Evolutionary conservation across 1,139 yeast genomes (phyloP).

Genomic region (Pichia sp.): DNA sequence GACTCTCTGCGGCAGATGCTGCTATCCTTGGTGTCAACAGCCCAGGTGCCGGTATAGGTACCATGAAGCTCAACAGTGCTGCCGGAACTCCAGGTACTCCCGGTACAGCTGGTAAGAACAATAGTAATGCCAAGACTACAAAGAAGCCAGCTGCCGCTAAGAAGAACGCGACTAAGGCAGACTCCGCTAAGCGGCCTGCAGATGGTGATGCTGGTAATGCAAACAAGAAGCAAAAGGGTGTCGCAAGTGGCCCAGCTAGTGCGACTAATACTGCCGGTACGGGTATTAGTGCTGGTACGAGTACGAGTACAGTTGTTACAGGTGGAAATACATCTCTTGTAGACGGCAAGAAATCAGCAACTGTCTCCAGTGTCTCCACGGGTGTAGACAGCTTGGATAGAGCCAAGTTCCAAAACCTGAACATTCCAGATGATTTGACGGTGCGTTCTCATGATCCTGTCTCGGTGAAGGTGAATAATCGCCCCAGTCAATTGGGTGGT

Average conservation of each 20-base stretch:
- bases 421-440: conserved; percentile 62
- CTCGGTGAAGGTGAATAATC: conserved; percentile 45
- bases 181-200: neutral
- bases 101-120: conserved; percentile 4
- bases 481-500: conserved; percentile 89
- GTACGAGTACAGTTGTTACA: too few species aligned
- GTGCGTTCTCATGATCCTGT: conserved; percentile 61
- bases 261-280: too few species aligned
- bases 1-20: too few species aligned
- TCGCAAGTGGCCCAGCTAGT: too few species aligned
- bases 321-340: too few species aligned
- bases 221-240: conserved; percentile 8
- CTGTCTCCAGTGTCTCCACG: conserved; percentile 40
- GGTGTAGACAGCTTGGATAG: conserved; percentile 20
- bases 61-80: conserved; percentile 1
- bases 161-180: neutral
- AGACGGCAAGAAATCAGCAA: too few species aligned
- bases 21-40: too few species aligned
- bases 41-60: conserved; percentile 1
- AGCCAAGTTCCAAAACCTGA: conserved; percentile 60
- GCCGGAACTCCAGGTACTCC: conserved; percentile 1
- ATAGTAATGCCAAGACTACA: neutral
- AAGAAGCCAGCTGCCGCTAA: neutral
- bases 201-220: neutral
- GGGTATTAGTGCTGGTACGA: too few species aligned